These are phyloP conservation scores for Knoxia roxburghii DNA, from an alignment of 257 asterid genomes.

Conservation along the genomic window DNA sequence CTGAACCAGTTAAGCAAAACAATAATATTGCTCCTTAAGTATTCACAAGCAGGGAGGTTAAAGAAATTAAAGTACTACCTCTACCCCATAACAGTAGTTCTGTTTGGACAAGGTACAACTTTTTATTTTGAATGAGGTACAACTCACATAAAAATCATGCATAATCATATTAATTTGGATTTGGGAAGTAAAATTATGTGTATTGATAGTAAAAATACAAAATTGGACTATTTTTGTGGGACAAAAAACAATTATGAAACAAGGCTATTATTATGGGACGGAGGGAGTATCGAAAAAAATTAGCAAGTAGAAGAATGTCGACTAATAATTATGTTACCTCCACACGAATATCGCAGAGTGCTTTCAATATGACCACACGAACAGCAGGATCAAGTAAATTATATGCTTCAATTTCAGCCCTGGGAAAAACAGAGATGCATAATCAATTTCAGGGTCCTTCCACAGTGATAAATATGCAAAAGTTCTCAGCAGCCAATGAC, in stretches of 20 bases:
- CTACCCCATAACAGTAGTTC: too few relatives aligned
- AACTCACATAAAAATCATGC: too few relatives aligned
- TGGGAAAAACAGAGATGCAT: constrained; percentile 25
- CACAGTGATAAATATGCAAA: constrained; percentile 12
- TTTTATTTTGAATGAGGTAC: too few relatives aligned
- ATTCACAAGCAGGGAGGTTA: not conserved
- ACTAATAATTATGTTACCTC: constrained; percentile 52
- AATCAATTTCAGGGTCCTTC: constrained; percentile 9
- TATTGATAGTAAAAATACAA: too few relatives aligned
- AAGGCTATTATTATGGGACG: too few relatives aligned
- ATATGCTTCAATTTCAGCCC: constrained; percentile 89
- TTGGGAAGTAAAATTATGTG: too few relatives aligned
- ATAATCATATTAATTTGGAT: too few relatives aligned
- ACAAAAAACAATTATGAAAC: too few relatives aligned
- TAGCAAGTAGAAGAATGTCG: constrained; percentile 14
- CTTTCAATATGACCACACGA: constrained; percentile 90
- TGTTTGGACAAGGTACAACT: too few relatives aligned
- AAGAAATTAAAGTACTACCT: not conserved
- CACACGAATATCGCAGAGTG: constrained; percentile 95
- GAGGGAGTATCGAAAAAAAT: not conserved
- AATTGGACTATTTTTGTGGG: too few relatives aligned
- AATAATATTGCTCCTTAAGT: not conserved
- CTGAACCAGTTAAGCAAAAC: not conserved
- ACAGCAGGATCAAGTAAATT: constrained; percentile 77
- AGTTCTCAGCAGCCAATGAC: constrained; percentile 5